Evolutionary conservation across 495 filamentous ascomycete genomes (phyloP), one percentile per base, ranked within the genome.

Genomic region (Pseudevernia furfuracea): DNA sequence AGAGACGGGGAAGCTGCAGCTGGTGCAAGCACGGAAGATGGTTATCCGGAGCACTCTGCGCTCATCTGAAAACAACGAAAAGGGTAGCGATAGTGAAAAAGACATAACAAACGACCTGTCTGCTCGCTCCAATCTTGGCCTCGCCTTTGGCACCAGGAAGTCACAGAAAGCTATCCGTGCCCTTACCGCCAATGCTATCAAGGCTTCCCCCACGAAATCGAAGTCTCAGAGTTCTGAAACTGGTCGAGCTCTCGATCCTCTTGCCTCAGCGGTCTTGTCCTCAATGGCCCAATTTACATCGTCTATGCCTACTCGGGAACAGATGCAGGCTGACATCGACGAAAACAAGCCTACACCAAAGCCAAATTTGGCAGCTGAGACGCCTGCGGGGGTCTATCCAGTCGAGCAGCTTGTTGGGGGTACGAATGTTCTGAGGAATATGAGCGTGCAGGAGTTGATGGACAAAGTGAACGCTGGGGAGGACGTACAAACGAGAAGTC

Each of bases 141-240:
- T 90, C 70, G 86, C 87, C 58, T 98, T 98, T 77, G 95, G 94
- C 67, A 96, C 91, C 41, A 95, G 91, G 78, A 95, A 95, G 77
- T 86, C 95, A 4, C 88, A 89, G 79, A 96, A 96, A 75, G 88
- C 88, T 3, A 85, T 93, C 64, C 83, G 82, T 34, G 85, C 87
- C 39, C 77, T 88, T 58, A 87, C 89, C 30, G 85, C 90, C 71
- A 96, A 96, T 68, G 89, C 90, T 46, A 90, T 96, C 60, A 44
- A 49, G 28, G 75, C 76, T 37, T 77, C 78, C 30, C 74, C 75
- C 10, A 77, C 78, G 39, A 63, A 59, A 43, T 58, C 63, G 8
- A 43, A 60, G 71, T 81, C 49, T 76, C 77, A 66, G 36, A 60
- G 60, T 63, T 58, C 72, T 58, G 70, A 41, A 8, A 41, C 48